Evolutionary conservation across 2,329 filamentous ascomycete species (phyloP).

Genomic region (Podosphaera fusca): DNA sequence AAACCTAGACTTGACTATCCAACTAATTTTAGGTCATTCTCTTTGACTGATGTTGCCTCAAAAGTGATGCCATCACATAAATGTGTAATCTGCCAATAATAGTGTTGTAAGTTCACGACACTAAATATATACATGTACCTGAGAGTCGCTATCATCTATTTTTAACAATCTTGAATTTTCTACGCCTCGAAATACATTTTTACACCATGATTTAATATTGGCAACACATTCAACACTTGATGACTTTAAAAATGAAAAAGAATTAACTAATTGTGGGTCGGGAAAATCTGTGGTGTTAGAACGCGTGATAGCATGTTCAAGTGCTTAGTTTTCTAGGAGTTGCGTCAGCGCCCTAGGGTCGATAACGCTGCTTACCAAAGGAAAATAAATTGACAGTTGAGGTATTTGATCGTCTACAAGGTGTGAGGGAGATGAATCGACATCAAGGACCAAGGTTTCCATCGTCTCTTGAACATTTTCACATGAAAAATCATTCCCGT

Average conservation of each 20-base stretch:
- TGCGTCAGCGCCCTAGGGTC: constrained; percentile 1
- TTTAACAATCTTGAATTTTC: no score
- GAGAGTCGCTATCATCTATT: no score
- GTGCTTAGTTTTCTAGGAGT: not conserved
- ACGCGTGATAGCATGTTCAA: constrained; percentile 1
- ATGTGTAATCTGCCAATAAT: no score
- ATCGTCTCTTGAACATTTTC: constrained; percentile 1
- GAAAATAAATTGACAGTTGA: not conserved
- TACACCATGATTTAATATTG: no score
- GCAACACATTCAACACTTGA: no score
- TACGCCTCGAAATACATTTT: no score
- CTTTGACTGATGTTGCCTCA: no score
- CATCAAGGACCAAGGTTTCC: not conserved
- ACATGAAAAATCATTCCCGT: not conserved
- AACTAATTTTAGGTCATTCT: no score
- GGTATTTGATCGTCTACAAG: not conserved
- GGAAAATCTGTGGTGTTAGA: not conserved
- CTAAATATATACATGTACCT: no score
- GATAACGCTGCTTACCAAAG: not conserved
- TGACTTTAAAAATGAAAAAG: not conserved
- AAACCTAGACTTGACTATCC: no score
- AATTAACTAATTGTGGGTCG: constrained; percentile 15
- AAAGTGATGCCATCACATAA: no score
- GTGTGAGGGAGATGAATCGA: not conserved
- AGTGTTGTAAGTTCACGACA: no score